Percentiles rank a stretch among this genome's conserved stretches.
phyloP scores from a whole-genome alignment of 768 basidiomycete genomes.

The Termitomyces sp. region DNA sequence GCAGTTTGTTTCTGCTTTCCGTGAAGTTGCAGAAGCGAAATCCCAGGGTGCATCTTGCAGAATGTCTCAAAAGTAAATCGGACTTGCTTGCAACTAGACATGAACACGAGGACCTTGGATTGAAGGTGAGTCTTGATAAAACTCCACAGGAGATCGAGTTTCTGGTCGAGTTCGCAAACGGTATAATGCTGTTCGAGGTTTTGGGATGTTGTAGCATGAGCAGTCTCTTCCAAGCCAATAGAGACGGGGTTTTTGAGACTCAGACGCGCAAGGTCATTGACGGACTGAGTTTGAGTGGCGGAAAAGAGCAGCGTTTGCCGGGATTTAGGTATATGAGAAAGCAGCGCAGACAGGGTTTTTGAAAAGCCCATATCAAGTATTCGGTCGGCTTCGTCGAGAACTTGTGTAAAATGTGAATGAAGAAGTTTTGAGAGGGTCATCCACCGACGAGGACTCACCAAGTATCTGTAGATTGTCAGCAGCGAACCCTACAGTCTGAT shows the following conservation, averaged over 20 bases:
- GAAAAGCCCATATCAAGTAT: conserved; percentile 97
- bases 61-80: conserved; percentile 96
- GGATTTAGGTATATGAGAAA: conserved; percentile 85
- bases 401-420: conserved; percentile 30
- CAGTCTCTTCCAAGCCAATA: conserved; percentile 56
- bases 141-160: conserved; percentile 88
- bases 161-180: conserved; percentile 76
- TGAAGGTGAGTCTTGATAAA: conserved; percentile 94
- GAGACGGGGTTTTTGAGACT: conserved; percentile 79
- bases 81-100: conserved; percentile 95
- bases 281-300: conserved; percentile 91
- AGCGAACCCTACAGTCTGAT: conserved; percentile 95
- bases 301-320: conserved; percentile 97
- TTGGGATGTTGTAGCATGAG: conserved; percentile 57
- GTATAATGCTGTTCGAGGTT: conserved; percentile 88
- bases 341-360: conserved; percentile 80
- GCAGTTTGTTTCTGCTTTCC: conserved; percentile 97
- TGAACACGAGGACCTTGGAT: conserved; percentile 87
- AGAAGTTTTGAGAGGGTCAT: neutral
- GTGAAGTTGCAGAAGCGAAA: conserved; percentile 89
- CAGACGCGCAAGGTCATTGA: conserved; percentile 83
- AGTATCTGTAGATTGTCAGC: conserved; percentile 87
- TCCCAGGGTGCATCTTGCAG: conserved; percentile 91
- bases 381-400: conserved; percentile 95
- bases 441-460: conserved; percentile 41